phyloP scores from a whole-genome alignment of 257 asterid genomes.

The Ophiorrhiza pumila region DNA sequence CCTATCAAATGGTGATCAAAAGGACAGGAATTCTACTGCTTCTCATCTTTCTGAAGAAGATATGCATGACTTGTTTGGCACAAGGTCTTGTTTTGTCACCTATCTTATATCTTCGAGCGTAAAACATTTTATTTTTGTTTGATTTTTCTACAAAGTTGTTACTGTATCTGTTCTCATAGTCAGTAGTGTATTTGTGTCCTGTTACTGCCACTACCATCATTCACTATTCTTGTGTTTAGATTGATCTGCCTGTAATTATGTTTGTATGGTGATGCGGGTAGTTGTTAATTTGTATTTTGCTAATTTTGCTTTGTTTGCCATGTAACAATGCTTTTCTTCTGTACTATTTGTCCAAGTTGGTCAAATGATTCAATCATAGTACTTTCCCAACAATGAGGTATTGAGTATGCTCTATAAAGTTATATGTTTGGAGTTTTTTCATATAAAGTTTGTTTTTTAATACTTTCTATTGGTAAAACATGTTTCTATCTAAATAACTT shows the following conservation, averaged over 20 bases:
- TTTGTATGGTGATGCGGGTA: not conserved
- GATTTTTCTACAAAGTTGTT: not conserved
- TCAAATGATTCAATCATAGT: not conserved
- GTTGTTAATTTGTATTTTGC: not conserved
- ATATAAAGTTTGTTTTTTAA: not conserved
- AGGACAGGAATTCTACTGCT: slow-evolving; percentile 25
- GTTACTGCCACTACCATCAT: not conserved
- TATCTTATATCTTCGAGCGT: slow-evolving; percentile 12
- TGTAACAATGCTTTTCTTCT: not conserved
- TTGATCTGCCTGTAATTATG: not conserved
- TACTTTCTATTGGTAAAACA: not conserved
- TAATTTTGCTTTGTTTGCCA: not conserved
- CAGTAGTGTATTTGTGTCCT: not conserved
- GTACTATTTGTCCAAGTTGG: not conserved
- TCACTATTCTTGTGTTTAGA: not conserved
- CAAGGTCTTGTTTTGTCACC: slow-evolving; percentile 33
- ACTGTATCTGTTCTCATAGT: slow-evolving; percentile 9
- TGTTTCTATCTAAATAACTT: not conserved
- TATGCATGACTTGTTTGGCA: slow-evolving; percentile 20
- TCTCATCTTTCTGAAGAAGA: slow-evolving; percentile 31
- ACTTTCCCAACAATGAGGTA: not conserved
- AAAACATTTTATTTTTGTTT: slow-evolving; percentile 5
- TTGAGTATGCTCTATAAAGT: not conserved
- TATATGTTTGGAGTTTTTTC: not conserved
- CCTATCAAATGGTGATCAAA: slow-evolving; percentile 33